Evolutionary conservation across 1,284 basidiomycete genomes (phyloP).

Genomic region (Thecaphora thlaspeos): DNA sequence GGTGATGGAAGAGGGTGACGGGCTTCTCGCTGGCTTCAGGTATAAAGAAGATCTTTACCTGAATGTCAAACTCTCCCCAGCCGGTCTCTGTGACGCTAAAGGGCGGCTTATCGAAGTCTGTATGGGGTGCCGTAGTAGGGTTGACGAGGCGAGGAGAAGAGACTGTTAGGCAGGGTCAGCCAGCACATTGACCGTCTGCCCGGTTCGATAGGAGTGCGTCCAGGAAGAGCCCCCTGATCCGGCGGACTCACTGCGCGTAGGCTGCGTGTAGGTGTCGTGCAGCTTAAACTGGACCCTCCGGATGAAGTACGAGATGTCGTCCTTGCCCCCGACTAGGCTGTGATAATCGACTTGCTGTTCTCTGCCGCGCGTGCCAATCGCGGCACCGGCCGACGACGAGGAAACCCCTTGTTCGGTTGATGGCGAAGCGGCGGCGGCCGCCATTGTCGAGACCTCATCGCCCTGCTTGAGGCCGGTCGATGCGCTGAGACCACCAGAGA

Average conservation of each 20-base stretch:
- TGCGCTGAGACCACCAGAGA: constrained; percentile 15
- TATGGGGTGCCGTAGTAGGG: not conserved
- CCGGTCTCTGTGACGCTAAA: constrained; percentile 95
- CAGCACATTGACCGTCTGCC: no score
- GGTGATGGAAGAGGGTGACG: constrained; percentile 80
- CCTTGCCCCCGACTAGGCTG: constrained; percentile 54
- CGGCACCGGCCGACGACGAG: constrained; percentile 1
- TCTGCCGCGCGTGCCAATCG: constrained; percentile 46
- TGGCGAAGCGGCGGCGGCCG: constrained; percentile 9
- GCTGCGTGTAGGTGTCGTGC: constrained; percentile 93
- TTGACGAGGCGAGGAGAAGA: no score
- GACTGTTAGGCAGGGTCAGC: no score
- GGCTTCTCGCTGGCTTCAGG: constrained; percentile 89
- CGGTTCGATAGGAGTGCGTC: no score
- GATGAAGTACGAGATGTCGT: constrained; percentile 56
- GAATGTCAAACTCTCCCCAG: constrained; percentile 98
- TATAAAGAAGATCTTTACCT: constrained; percentile 90
- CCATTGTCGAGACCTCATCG: constrained; percentile 19
- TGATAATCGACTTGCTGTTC: constrained; percentile 53
- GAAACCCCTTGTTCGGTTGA: not conserved
- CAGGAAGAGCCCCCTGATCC: no score
- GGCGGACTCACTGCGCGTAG: constrained; percentile 75
- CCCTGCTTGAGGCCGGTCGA: constrained; percentile 14
- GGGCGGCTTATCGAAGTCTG: constrained; percentile 87
- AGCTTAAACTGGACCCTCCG: constrained; percentile 96